A percentile compares a stretch with the other conserved stretches of the same genome.
Evolutionary conservation across 2,329 filamentous ascomycete genomes (phyloP).

Genomic region (Penicillium sumatraense): DNA sequence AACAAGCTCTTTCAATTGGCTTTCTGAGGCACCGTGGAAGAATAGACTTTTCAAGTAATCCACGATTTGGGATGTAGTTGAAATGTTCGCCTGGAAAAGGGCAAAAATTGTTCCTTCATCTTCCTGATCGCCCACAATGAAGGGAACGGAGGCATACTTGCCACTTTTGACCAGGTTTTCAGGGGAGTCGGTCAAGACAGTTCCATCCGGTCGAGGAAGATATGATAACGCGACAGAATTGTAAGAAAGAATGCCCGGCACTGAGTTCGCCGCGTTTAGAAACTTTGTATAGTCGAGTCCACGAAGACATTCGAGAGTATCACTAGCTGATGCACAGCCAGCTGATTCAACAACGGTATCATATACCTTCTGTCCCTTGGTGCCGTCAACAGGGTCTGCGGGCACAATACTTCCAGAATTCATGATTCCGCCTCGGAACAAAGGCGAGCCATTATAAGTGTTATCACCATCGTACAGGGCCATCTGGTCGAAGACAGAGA

Average conservation of each 20-base stretch:
- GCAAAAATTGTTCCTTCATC: slow-evolving; percentile 79
- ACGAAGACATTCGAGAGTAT: slow-evolving; percentile 56
- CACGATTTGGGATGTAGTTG: slow-evolving; percentile 61
- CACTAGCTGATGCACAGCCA: slow-evolving; percentile 47
- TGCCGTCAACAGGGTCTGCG: slow-evolving; percentile 65
- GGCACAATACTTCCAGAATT: slow-evolving; percentile 69
- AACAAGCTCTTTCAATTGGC: slow-evolving; percentile 62
- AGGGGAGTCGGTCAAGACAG: slow-evolving; percentile 64
- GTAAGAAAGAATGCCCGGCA: slow-evolving; percentile 71
- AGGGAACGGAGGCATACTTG: slow-evolving; percentile 63
- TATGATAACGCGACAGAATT: slow-evolving; percentile 72
- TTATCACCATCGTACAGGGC: slow-evolving; percentile 72
- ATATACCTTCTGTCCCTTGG: slow-evolving; percentile 66
- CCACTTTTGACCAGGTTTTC: slow-evolving; percentile 61
- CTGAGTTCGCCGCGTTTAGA: slow-evolving; percentile 69
- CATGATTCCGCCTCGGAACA: slow-evolving; percentile 82
- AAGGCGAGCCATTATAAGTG: slow-evolving; percentile 72
- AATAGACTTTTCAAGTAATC: slow-evolving; percentile 65
- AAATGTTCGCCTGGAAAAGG: slow-evolving; percentile 71
- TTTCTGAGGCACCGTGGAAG: slow-evolving; percentile 61
- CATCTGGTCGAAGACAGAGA: slow-evolving; percentile 79
- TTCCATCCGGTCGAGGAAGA: slow-evolving; percentile 73
- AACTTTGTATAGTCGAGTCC: slow-evolving; percentile 50
- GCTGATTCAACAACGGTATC: slow-evolving; percentile 52
- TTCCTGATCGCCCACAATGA: slow-evolving; percentile 75